These are phyloP conservation scores for Yarrowia osloensis DNA, from an alignment of 805 yeast genomes.

Conservation along the genomic window DNA sequence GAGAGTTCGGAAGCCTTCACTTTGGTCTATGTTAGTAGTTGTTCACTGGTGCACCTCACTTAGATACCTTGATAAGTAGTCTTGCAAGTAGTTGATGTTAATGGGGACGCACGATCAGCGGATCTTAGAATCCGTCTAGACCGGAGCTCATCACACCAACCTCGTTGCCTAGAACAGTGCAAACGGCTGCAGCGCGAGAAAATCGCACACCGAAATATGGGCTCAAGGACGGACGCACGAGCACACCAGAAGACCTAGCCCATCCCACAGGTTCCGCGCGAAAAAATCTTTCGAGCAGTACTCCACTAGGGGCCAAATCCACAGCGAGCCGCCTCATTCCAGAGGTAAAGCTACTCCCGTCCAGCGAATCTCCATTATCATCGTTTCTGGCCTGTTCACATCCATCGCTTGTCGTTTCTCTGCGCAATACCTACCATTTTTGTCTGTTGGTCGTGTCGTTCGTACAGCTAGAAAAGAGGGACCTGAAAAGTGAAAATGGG, in stretches of 20 bases:
- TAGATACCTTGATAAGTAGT: not conserved
- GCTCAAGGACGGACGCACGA: no score
- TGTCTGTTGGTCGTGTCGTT: conserved; percentile 26
- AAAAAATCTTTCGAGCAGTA: not conserved
- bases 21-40: conserved; percentile 27
- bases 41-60: not conserved
- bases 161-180: no score
- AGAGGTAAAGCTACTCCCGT: not conserved
- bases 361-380: not conserved
- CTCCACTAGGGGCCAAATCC: not conserved
- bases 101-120: not conserved
- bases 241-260: no score
- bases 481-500: conserved; percentile 24
- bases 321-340: not conserved
- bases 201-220: no score
- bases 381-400: not conserved
- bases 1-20: conserved; percentile 94
- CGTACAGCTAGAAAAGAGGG: conserved; percentile 29
- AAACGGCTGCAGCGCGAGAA: no score
- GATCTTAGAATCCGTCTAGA: not conserved
- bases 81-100: no score
- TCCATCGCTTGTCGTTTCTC: conserved; percentile 17
- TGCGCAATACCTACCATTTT: conserved; percentile 23
- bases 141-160: no score
- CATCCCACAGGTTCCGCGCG: no score